Evolutionary conservation across 164 flowering plant genomes (phyloP), one percentile per base, ranked within the genome.

Genomic region (Kingdonia uniflora): DNA sequence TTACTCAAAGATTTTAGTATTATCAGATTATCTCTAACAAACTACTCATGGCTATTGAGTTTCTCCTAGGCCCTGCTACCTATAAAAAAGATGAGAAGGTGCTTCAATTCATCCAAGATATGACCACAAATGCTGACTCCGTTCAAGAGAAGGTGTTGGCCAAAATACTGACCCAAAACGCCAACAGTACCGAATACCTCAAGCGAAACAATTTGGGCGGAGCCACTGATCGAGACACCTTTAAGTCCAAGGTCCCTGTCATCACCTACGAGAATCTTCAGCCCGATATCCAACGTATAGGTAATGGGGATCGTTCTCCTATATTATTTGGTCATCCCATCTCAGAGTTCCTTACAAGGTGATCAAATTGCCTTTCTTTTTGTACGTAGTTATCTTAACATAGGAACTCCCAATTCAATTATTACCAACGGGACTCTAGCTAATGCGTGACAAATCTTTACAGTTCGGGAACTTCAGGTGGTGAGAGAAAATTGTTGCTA

Each of bases 381-480:
- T 29, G 4, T 29, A 29, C 35, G 8, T n/a, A n/a, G n/a, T n/a
- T n/a, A n/a, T n/a, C n/a, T n/a, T n/a, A n/a, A n/a, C n/a, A n/a
- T n/a, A n/a, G n/a, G n/a, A n/a, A n/a, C n/a, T n/a, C n/a, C n/a
- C n/a, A n/a, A n/a, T n/a, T n/a, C n/a, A n/a, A n/a, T n/a, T n/a
- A 8, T 4, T 29, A n/a, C n/a, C n/a, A n/a, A n/a, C n/a, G n/a
- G n/a, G n/a, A n/a, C 8, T 29, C 8, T 29, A 4, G 35, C 6
- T 29, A 29, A 29, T 8, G 6, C 4, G 35, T 29, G 35, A 3
- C 35, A 3, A 8, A 29, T 29, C n/a, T 35, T 51, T 51, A 46
- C 77, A 85, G 95, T 51, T 85, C 95, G 14, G 95, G 95, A 35
- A 85, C 95, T 1, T 85, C 95, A 0, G 95, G 87, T 3, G 95